Conservation (phyloP, 179 eudicot species). For the Sideroxylon spinosum region DNA sequence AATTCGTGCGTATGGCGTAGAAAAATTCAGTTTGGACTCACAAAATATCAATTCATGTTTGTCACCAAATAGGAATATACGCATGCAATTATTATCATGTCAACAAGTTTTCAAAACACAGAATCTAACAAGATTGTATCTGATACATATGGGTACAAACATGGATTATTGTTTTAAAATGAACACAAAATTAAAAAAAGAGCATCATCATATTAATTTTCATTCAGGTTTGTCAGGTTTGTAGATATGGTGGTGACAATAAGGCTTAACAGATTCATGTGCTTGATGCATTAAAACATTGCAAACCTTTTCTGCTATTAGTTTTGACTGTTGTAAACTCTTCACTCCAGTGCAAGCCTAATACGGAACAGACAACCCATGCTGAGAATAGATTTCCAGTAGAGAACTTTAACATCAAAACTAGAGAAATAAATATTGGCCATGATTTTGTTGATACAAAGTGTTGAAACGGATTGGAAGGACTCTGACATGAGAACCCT, state of each 20-base stretch:
- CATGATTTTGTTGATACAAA: too few species aligned
- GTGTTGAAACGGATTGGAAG: too few species aligned
- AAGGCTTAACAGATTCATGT: background rate
- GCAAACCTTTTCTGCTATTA: constrained; percentile 66
- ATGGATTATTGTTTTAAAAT: background rate
- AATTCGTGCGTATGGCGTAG: constrained; percentile 46
- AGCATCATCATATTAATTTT: background rate
- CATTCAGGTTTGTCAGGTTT: background rate
- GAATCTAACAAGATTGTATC: background rate
- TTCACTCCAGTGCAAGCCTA: constrained; percentile 85
- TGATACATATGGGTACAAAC: background rate
- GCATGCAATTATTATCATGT: background rate
- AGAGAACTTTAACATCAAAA: background rate
- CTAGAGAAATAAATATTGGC: too few species aligned
- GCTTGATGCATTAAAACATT: background rate
- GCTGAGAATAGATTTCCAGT: background rate
- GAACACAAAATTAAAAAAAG: background rate
- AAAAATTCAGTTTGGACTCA: background rate
- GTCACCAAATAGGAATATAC: background rate
- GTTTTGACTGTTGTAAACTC: constrained; percentile 62
- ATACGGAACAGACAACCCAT: background rate
- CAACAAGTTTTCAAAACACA: background rate
- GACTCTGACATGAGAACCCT: too few species aligned
- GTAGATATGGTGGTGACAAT: background rate
- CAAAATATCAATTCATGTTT: background rate